phyloP scores from a whole-genome alignment of 495 filamentous ascomycete genomes.

The Neurospora sp. region DNA sequence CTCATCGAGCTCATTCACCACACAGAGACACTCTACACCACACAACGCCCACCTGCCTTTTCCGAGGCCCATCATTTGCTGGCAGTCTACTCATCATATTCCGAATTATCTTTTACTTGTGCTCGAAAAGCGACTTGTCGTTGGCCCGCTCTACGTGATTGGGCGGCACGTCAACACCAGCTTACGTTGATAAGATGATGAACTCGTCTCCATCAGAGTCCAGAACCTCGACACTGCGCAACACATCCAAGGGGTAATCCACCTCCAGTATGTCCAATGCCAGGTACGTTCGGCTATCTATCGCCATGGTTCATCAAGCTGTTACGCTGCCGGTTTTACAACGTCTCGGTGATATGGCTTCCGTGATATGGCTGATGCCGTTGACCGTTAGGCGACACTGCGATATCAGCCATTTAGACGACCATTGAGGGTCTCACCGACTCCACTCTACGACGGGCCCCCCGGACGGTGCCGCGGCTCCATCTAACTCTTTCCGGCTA shows the following conservation, averaged over 20 bases:
- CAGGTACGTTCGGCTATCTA: not conserved
- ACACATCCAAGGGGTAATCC: not conserved
- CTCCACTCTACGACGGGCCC: conserved; percentile 13
- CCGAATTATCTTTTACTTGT: not conserved
- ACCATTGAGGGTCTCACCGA: conserved; percentile 11
- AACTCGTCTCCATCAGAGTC: not conserved
- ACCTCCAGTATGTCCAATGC: not conserved
- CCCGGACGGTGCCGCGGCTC: conserved; percentile 4
- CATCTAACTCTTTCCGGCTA: conserved; percentile 16
- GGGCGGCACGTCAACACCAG: not conserved
- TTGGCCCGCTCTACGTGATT: not conserved
- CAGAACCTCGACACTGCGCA: not conserved
- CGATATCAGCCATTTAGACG: not conserved
- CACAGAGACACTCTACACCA: not conserved
- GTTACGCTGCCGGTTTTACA: not conserved
- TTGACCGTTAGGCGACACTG: not conserved
- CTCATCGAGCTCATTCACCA: not conserved
- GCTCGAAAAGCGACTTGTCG: not conserved
- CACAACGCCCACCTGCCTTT: not conserved
- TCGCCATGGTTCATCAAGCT: not conserved
- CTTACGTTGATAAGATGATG: not conserved
- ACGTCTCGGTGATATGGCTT: not conserved
- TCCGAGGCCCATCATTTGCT: not conserved
- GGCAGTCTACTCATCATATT: not conserved
- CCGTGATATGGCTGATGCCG: not conserved